Conservation (phyloP, 1,284 basidiomycete genomes). For the Pisolithus thermaeus region DNA sequence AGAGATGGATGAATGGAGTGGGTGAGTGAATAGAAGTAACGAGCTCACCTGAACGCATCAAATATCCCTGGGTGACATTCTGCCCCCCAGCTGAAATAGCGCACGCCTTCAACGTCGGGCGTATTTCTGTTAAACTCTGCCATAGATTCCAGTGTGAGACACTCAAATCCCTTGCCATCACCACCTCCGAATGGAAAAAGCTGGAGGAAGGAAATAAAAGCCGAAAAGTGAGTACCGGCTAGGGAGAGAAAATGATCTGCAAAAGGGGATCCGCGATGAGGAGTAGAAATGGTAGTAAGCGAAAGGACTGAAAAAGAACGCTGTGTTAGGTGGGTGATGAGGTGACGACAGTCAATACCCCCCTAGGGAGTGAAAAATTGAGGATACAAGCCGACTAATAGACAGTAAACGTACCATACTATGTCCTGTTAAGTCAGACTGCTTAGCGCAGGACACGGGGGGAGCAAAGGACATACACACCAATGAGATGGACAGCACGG, state of each 20-base stretch:
- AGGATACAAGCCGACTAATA: slow-evolving; percentile 1
- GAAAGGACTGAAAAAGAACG: slow-evolving; percentile 72
- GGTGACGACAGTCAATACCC: slow-evolving; percentile 91
- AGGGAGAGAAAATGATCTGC: slow-evolving; percentile 88
- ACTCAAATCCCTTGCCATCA: slow-evolving; percentile 88
- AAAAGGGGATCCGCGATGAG: slow-evolving; percentile 91
- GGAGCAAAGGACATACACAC: slow-evolving; percentile 29
- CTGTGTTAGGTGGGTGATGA: slow-evolving; percentile 65
- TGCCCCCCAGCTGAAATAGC: slow-evolving; percentile 93
- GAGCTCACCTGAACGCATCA: slow-evolving; percentile 75
- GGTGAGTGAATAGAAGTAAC: not conserved
- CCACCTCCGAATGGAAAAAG: slow-evolving; percentile 76
- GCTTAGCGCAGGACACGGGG: not conserved
- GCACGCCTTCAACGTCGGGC: slow-evolving; percentile 71
- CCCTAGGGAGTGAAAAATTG: slow-evolving; percentile 46
- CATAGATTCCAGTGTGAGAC: slow-evolving; percentile 80
- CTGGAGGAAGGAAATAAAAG: slow-evolving; percentile 63
- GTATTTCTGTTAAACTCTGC: slow-evolving; percentile 81
- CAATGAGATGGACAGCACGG: slow-evolving; percentile 82
- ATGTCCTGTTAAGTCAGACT: slow-evolving; percentile 47
- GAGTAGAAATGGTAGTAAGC: slow-evolving; percentile 90
- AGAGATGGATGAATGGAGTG: not conserved
- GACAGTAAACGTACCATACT: slow-evolving; percentile 63
- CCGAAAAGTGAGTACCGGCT: slow-evolving; percentile 62
- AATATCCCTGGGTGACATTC: slow-evolving; percentile 81